Conservation (phyloP, 805 yeast genomes). For the Nakazawaea pomicola region DNA sequence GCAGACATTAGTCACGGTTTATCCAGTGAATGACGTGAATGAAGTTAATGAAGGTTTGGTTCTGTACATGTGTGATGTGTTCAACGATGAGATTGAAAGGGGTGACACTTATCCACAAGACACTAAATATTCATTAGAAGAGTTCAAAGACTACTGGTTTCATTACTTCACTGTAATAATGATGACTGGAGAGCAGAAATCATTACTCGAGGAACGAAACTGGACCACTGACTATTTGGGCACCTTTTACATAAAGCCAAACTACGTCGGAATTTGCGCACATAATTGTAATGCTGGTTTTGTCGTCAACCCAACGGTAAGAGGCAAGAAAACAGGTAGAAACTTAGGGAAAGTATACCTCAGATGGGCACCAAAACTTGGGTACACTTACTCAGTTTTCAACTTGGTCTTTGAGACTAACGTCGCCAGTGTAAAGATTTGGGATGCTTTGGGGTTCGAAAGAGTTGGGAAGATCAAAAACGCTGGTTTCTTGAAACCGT, state of each 20-base stretch:
- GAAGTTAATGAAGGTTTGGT: constrained; percentile 50
- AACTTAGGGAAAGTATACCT: constrained; percentile 66
- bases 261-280: constrained; percentile 77
- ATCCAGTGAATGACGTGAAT: constrained; percentile 47
- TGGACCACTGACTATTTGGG: constrained; percentile 52
- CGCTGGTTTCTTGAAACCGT: constrained; percentile 71
- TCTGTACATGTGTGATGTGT: constrained; percentile 39
- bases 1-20: constrained; percentile 44
- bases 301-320: constrained; percentile 49
- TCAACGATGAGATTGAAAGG: constrained; percentile 61
- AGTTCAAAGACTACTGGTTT: constrained; percentile 64
- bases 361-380: constrained; percentile 69
- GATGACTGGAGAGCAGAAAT: constrained; percentile 35
- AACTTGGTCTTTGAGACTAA: constrained; percentile 84
- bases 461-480: constrained; percentile 68
- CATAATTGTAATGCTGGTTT: constrained; percentile 90
- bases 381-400: constrained; percentile 79
- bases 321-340: constrained; percentile 64
- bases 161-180: constrained; percentile 60
- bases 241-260: constrained; percentile 78
- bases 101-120: constrained; percentile 76
- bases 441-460: constrained; percentile 83
- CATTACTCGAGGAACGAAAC: constrained; percentile 16
- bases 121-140: constrained; percentile 34
- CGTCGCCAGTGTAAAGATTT: constrained; percentile 64